Evolutionary conservation across 2,329 filamentous ascomycete genomes (phyloP).

Genomic region (Hymenoscyphus repandus): DNA sequence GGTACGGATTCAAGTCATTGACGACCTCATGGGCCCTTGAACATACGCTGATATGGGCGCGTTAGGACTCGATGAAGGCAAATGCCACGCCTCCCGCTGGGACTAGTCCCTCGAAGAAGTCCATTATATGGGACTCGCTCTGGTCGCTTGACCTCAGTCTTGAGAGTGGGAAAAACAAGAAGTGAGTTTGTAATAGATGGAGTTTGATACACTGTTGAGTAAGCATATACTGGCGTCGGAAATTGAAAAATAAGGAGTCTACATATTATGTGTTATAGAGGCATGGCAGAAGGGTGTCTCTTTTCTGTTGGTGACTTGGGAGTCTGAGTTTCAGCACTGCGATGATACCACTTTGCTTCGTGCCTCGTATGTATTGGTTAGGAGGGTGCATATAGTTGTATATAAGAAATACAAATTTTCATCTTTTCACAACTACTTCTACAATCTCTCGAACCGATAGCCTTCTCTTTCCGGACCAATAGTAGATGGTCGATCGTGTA

Average conservation of each 20-base stretch:
- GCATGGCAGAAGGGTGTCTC: no score
- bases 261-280: neutral
- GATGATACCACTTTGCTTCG: neutral
- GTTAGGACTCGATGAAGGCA: neutral
- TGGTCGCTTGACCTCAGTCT: constrained; percentile 57
- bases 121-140: constrained; percentile 56
- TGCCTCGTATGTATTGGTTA: neutral
- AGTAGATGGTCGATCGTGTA: no score
- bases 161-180: constrained; percentile 36
- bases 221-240: neutral
- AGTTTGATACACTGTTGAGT: no score
- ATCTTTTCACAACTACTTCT: neutral
- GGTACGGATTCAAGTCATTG: constrained; percentile 26
- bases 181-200: constrained; percentile 4
- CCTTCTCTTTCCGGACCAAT: no score
- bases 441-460: no score
- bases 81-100: constrained; percentile 12
- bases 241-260: neutral
- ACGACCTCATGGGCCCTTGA: constrained; percentile 28
- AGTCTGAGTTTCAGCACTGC: neutral
- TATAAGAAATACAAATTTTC: neutral
- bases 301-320: neutral
- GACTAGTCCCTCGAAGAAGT: constrained; percentile 39
- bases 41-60: constrained; percentile 24
- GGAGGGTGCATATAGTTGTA: neutral